phyloP scores from a whole-genome alignment of 2,329 filamentous ascomycete species.

The Blastomyces emzantsi region DNA sequence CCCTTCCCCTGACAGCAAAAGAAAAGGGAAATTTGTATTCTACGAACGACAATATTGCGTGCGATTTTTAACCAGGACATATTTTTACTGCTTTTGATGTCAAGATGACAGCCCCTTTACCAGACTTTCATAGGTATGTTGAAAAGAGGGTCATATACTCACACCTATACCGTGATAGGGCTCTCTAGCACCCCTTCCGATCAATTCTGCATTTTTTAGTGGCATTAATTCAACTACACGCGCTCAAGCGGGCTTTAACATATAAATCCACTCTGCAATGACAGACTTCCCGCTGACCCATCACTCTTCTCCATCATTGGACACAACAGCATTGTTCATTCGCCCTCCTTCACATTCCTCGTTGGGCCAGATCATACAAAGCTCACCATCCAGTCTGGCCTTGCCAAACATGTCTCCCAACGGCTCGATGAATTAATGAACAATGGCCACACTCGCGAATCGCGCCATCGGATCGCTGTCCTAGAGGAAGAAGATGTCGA shows the following conservation, averaged over 20 bases:
- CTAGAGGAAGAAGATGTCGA: constrained; percentile 41
- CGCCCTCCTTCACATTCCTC: constrained; percentile 39
- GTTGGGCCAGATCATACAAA: constrained; percentile 40
- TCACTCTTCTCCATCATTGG: constrained; percentile 12
- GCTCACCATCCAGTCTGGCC: constrained; percentile 39
- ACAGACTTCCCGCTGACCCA: constrained; percentile 19
- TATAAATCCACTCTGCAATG: constrained; percentile 11
- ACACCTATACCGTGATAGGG: neutral
- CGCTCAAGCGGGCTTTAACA: constrained; percentile 10
- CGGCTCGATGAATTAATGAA: constrained; percentile 39
- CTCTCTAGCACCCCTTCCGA: neutral
- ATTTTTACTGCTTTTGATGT: neutral
- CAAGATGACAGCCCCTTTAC: constrained; percentile 18
- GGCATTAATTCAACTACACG: neutral
- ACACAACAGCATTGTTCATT: constrained; percentile 34
- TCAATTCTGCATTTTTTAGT: neutral
- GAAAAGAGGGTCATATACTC: neutral
- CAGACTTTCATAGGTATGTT: constrained; percentile 30
- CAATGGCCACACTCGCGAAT: constrained; percentile 39
- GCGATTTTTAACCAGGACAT: neutral
- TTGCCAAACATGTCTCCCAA: constrained; percentile 38
- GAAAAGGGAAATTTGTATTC: constrained; percentile 1
- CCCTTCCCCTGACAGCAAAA: neutral
- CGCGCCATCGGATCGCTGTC: constrained; percentile 34
- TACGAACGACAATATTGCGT: neutral